Base-by-base conservation (phyloP, 805 yeast genomes). In the Maudiozyma barnettii region DNA sequence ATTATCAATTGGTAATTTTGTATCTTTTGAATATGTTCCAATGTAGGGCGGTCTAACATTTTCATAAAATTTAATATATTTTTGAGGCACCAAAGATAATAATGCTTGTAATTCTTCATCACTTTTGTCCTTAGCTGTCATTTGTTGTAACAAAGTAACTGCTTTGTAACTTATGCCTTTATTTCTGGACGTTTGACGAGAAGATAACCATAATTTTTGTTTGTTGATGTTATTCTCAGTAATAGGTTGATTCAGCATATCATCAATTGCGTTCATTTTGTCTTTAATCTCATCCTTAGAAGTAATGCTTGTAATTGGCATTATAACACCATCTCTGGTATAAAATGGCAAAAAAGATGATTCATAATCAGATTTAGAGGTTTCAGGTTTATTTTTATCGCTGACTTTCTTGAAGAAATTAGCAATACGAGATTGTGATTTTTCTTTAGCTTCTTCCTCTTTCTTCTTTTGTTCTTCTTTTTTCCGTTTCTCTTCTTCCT, bases 41-140 rank as follows among this genome's bases (percentile, higher is more conserved):
- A 67, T 67, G 54, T 73, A 79, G 8, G 81, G 76, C 5, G 80
- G 67, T 46, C 68, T 65, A 7, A 73, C 61, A 53, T 77, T 77
- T 50, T 78, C 83, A 51, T 75, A 73, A 55, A 72, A 72, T 48
- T 68, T 69, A 41, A 72, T 66, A 46, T 61, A 71, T 48, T 67
- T 67, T 10, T 64, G 60, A 5, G 72, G 71, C 16, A 67, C 51
- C 44, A 40, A 51, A 18, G 50, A 54, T 49, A 51, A 48, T 26
- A 50, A 53, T 31, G 37, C 55, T 49, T 45, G 73, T 60, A 49
- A 63, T 55, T 58, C 69, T 58, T 46, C 50, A 41, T 64, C 67
- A 9, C 62, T 54, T 49, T 73, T 74, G 47, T 73, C 76, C 52
- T 54, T 48, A 59, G 71, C 38, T 14, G 68, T 61, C 65, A 73